Conservation (phyloP, 2,329 filamentous ascomycete genomes). For the Sarocladiaceae sp. region DNA sequence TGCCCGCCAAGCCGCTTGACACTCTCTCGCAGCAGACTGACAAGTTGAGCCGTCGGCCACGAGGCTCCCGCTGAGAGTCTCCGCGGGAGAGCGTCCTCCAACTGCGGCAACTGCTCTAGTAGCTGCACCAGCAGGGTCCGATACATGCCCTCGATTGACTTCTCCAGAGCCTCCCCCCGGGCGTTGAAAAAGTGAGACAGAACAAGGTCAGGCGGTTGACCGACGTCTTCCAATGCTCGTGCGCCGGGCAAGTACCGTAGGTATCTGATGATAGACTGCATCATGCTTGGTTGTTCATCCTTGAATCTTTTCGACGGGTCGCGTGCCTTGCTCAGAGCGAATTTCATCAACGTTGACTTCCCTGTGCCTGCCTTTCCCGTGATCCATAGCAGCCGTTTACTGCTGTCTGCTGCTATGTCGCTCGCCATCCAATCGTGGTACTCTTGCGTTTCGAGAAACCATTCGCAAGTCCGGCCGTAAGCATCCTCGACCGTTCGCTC, state of each 20-base stretch:
- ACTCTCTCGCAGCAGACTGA: background rate
- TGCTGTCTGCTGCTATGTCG: background rate
- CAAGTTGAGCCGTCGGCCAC: background rate
- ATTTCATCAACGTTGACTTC: background rate
- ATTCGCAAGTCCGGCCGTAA: background rate
- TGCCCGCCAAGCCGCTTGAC: background rate
- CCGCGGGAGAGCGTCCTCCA: too few species aligned
- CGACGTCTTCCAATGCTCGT: too few species aligned
- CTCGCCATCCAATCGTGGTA: background rate
- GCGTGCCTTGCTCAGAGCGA: background rate
- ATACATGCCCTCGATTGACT: too few species aligned
- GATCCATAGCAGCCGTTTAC: background rate
- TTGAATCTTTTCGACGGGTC: too few species aligned
- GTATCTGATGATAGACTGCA: too few species aligned
- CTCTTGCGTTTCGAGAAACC: background rate
- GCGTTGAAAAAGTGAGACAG: background rate
- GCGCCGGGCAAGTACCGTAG: too few species aligned
- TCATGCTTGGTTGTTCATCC: too few species aligned
- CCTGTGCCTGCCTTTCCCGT: background rate
- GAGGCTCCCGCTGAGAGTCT: background rate
- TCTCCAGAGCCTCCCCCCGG: background rate
- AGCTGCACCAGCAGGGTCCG: background rate
- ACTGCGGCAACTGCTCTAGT: background rate
- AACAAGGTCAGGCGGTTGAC: background rate
- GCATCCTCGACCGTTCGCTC: background rate